A percentile compares a stretch with the other conserved stretches of the same genome.
Evolutionary conservation across 768 basidiomycete genomes (phyloP).

Genomic region (Filobasidium wieringae): DNA sequence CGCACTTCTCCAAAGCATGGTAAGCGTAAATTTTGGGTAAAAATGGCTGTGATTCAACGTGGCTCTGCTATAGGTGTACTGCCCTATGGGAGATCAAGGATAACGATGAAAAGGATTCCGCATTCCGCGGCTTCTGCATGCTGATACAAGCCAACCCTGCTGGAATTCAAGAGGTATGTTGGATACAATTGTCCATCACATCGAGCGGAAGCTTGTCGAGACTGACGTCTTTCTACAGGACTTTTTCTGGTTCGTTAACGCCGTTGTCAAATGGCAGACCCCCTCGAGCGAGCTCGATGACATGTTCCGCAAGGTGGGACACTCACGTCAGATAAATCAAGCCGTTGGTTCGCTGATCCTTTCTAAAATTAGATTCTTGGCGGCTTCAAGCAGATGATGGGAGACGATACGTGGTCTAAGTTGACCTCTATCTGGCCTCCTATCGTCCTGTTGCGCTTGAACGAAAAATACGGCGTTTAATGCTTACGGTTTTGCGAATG

Average conservation of each 20-base stretch:
- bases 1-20: constrained; percentile 89
- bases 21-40: constrained; percentile 11
- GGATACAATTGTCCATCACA: neutral
- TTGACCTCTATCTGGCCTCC: constrained; percentile 76
- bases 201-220: no score
- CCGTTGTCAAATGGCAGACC: constrained; percentile 85
- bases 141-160: constrained; percentile 88
- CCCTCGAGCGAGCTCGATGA: constrained; percentile 81
- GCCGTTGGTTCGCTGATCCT: neutral
- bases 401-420: constrained; percentile 63
- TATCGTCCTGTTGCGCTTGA: constrained; percentile 73
- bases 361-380: constrained; percentile 51
- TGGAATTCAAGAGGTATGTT: constrained; percentile 59
- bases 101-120: constrained; percentile 98
- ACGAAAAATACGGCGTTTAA: constrained; percentile 73
- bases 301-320: constrained; percentile 66
- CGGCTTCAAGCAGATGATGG: constrained; percentile 81
- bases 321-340: neutral
- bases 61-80: constrained; percentile 58
- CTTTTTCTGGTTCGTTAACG: constrained; percentile 94
- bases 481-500: neutral
- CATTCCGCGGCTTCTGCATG: constrained; percentile 92
- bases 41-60: neutral
- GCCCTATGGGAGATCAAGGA: constrained; percentile 96
- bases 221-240: constrained; percentile 48